Conservation (phyloP, 2,329 filamentous ascomycete species). For the Neoscytalidium dimidiatum region DNA sequence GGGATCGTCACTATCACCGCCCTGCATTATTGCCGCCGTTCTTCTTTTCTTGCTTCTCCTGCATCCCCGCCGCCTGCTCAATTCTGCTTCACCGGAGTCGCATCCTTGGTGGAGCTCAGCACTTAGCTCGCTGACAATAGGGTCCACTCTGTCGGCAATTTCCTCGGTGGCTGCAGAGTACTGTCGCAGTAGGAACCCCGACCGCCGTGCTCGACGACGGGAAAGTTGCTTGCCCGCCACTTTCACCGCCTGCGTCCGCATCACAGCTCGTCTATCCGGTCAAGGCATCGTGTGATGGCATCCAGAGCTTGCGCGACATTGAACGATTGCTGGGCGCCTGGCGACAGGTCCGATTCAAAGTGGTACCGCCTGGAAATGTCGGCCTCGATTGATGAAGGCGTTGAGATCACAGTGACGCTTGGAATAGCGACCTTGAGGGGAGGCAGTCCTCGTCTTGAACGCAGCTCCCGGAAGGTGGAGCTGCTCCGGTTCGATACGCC, state of each 20-base stretch:
- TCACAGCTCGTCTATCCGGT: slow-evolving; percentile 8
- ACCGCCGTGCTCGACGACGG: no score
- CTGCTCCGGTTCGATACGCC: not conserved
- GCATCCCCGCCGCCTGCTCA: not conserved
- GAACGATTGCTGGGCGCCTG: slow-evolving; percentile 2
- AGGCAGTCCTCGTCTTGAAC: slow-evolving; percentile 1
- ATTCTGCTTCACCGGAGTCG: no score
- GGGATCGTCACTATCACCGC: not conserved
- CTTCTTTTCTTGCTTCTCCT: not conserved
- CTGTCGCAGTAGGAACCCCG: no score
- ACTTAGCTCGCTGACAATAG: no score
- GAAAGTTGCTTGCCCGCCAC: no score
- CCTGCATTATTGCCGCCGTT: no score
- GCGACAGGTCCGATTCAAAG: not conserved
- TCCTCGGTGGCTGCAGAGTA: no score
- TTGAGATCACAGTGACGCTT: not conserved
- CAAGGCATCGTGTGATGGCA: slow-evolving; percentile 10
- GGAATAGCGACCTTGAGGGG: slow-evolving; percentile 7
- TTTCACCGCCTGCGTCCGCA: no score
- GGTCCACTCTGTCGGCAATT: no score
- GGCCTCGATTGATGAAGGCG: not conserved
- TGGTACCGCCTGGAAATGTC: not conserved
- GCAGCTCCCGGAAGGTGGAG: not conserved
- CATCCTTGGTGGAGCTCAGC: no score
- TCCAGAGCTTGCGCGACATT: slow-evolving; percentile 10